Percentiles rank a stretch among this genome's conserved stretches.
These are phyloP conservation scores for Laetiporus sulphureus DNA, from an alignment of 1,284 basidiomycete genomes.

Conservation along the genomic window DNA sequence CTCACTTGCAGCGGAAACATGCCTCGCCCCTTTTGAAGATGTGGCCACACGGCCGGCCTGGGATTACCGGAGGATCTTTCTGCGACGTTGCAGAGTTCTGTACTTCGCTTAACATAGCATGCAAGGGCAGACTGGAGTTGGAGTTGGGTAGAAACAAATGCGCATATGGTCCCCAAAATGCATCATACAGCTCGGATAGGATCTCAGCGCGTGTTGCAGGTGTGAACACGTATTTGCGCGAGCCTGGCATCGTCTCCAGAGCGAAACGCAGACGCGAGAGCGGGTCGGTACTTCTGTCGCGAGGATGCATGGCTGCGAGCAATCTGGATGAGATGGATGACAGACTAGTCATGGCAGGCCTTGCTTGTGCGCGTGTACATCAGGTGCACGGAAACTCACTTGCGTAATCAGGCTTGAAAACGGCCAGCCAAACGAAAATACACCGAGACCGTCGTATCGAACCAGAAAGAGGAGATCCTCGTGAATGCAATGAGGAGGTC, in stretches of 20 bases:
- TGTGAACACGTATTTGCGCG: conserved; percentile 69
- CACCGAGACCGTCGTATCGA: too few species aligned
- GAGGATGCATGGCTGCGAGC: conserved; percentile 44
- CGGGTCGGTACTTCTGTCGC: conserved; percentile 47
- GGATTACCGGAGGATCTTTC: conserved; percentile 48
- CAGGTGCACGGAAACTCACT: too few species aligned
- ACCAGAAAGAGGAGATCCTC: too few species aligned
- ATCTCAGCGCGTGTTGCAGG: conserved; percentile 67
- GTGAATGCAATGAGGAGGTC: too few species aligned
- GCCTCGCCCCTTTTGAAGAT: conserved; percentile 83
- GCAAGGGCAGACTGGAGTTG: conserved; percentile 51
- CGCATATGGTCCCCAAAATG: conserved; percentile 71
- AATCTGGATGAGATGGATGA: conserved; percentile 46
- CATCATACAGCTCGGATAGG: conserved; percentile 68
- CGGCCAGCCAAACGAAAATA: too few species aligned
- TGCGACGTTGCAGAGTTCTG: conserved; percentile 53
- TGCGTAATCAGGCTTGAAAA: too few species aligned
- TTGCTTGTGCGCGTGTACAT: neutral
- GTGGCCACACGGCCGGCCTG: conserved; percentile 66
- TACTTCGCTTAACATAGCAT: conserved; percentile 58
- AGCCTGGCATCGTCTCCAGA: conserved; percentile 72
- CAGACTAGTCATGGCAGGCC: conserved; percentile 33
- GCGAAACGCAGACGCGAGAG: conserved; percentile 64
- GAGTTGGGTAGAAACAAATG: conserved; percentile 63
- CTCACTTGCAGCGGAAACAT: conserved; percentile 89